Conservation (phyloP, 169 alveolate species). For the Neospora caninum region DNA sequence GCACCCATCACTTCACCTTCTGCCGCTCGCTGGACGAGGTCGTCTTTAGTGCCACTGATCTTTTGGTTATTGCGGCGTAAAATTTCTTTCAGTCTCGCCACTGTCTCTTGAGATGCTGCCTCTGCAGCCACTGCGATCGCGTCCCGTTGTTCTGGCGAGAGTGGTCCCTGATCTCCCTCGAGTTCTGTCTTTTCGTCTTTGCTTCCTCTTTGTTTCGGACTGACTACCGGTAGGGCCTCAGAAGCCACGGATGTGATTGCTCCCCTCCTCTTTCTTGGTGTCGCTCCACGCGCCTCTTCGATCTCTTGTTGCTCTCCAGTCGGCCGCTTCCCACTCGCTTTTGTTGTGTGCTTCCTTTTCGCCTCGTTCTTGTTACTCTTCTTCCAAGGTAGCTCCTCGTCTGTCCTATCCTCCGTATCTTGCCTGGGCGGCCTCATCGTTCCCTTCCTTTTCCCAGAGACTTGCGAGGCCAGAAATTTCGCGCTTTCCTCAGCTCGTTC, state of each 20-base stretch:
- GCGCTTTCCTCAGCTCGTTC: slow-evolving; percentile 27
- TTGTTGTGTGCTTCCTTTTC: not conserved
- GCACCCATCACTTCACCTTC: slow-evolving; percentile 72
- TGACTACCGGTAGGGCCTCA: not conserved
- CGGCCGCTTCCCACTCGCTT: not conserved
- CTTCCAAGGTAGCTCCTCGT: not conserved
- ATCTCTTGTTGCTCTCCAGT: not conserved
- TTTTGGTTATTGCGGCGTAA: slow-evolving; percentile 54
- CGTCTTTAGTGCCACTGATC: slow-evolving; percentile 69
- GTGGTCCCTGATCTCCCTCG: not conserved
- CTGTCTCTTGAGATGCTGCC: not conserved
- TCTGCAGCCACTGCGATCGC: not conserved
- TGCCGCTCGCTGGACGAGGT: slow-evolving; percentile 70
- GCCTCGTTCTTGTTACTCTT: not conserved
- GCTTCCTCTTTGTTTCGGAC: not conserved
- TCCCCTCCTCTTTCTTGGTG: not conserved
- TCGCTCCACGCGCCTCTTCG: not conserved
- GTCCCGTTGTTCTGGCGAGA: not conserved
- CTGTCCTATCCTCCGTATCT: not conserved
- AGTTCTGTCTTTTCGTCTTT: not conserved
- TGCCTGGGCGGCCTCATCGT: not conserved
- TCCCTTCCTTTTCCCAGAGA: not conserved
- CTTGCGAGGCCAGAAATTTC: not conserved
- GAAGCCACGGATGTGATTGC: not conserved
- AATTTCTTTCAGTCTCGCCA: not conserved